A percentile compares a stretch with the other conserved stretches of the same genome.
Conservation (phyloP, 2,329 filamentous ascomycete species). For the Phyllosticta citriasiana region DNA sequence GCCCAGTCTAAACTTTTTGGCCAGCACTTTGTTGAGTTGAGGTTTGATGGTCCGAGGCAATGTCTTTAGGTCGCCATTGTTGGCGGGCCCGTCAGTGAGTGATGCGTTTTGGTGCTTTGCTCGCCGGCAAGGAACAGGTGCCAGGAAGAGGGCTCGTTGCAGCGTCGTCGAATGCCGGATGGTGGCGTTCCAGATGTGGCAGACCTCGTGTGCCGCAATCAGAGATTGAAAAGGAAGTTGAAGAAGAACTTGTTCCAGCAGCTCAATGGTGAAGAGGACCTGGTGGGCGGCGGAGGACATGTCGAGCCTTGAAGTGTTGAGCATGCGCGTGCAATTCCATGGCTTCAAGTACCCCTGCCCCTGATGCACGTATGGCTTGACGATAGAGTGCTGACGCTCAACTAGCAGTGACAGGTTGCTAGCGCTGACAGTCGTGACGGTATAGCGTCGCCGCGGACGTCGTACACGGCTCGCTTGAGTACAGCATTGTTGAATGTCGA, state of each 20-base stretch:
- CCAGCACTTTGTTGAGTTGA: background rate
- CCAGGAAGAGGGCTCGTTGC: constrained; percentile 5
- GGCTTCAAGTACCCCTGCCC: background rate
- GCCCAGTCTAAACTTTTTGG: constrained; percentile 1
- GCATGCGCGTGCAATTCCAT: background rate
- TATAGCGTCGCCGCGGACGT: background rate
- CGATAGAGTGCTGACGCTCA: background rate
- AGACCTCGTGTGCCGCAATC: background rate
- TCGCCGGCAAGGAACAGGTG: background rate
- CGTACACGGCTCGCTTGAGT: background rate
- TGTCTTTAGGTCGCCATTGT: background rate
- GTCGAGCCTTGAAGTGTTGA: background rate
- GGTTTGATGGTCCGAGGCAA: background rate
- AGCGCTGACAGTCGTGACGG: background rate
- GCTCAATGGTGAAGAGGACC: constrained; percentile 4
- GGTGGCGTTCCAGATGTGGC: background rate
- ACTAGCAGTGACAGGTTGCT: background rate
- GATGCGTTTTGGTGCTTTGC: background rate
- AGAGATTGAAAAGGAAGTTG: background rate
- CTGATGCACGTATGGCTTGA: background rate
- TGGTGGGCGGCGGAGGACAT: background rate
- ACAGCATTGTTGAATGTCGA: background rate
- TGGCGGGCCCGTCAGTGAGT: background rate
- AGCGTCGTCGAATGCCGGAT: background rate
- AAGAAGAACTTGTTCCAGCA: constrained; percentile 7